Percentiles rank a stretch among this genome's conserved stretches.
Conservation (phyloP, 2,329 filamentous ascomycete species). For the Ambrosiella beaveri region DNA sequence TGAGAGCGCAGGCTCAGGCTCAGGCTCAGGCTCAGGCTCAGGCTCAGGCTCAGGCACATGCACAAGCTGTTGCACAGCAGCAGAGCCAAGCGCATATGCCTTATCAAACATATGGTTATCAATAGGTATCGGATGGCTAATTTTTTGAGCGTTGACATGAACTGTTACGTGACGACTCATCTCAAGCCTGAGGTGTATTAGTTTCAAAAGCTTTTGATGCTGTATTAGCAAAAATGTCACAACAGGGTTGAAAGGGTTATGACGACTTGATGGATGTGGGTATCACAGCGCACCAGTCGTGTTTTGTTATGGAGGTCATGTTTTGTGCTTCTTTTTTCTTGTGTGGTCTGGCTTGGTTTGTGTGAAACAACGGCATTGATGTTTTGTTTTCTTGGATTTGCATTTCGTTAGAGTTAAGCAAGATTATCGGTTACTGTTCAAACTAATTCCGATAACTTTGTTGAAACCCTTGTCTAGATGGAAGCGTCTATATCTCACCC, state of each 20-base stretch:
- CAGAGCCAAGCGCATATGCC: slow-evolving; percentile 4
- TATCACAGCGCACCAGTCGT: neutral
- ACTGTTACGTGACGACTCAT: neutral
- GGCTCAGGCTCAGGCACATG: slow-evolving; percentile 8
- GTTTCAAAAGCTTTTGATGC: no score
- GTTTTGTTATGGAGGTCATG: neutral
- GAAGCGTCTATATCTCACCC: neutral
- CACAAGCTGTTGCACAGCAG: neutral
- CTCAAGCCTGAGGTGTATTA: neutral
- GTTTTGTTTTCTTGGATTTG: neutral
- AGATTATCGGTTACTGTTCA: neutral
- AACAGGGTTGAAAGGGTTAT: no score
- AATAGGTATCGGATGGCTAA: neutral
- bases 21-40: slow-evolving; percentile 11
- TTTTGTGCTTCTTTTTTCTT: neutral
- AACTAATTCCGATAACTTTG: neutral
- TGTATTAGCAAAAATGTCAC: no score
- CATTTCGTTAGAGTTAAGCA: neutral
- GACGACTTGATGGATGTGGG: neutral
- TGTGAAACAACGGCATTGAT: neutral
- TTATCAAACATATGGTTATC: neutral
- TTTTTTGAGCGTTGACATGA: neutral
- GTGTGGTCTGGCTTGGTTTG: neutral
- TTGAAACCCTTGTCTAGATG: neutral
- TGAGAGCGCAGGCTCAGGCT: slow-evolving; percentile 5